Conservation (phyloP, 75 land plant genomes). For the Pseudotsuga menziesii region DNA sequence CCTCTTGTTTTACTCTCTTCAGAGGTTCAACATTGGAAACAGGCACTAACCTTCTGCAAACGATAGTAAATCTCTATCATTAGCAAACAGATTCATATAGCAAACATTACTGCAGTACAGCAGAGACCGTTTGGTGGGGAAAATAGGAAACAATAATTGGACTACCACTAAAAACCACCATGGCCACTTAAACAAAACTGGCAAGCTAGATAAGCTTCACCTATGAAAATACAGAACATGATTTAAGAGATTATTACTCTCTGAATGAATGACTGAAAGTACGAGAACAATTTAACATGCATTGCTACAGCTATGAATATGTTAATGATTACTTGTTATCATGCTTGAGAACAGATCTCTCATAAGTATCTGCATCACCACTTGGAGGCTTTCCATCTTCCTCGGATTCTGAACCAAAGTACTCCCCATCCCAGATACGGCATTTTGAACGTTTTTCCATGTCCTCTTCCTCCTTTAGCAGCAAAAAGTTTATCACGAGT, state of each 20-base stretch:
- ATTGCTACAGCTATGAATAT: not conserved
- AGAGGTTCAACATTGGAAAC: not conserved
- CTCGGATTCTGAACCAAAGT: conserved; percentile 9
- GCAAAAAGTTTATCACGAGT: not conserved
- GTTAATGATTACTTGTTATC: conserved; percentile 3
- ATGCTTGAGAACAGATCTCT: conserved; percentile 5
- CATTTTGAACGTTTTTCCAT: not conserved
- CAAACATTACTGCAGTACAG: not conserved
- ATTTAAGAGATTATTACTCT: not conserved
- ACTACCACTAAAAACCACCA: not conserved
- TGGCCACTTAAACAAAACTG: not conserved
- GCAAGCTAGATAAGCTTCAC: not conserved
- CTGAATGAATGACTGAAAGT: not conserved
- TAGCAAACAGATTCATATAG: not conserved
- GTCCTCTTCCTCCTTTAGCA: conserved; percentile 4
- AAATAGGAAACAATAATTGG: not conserved
- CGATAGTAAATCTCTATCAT: not conserved
- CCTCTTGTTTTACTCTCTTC: conserved; percentile 8
- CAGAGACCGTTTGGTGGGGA: not conserved
- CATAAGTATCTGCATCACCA: not conserved
- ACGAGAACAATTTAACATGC: not conserved
- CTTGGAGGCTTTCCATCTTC: not conserved
- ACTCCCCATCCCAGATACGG: conserved; percentile 9
- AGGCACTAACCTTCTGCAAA: conserved; percentile 3
- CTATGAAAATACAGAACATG: not conserved